Conservation (phyloP, 2,329 filamentous ascomycete species). For the Fusarium secorum region DNA sequence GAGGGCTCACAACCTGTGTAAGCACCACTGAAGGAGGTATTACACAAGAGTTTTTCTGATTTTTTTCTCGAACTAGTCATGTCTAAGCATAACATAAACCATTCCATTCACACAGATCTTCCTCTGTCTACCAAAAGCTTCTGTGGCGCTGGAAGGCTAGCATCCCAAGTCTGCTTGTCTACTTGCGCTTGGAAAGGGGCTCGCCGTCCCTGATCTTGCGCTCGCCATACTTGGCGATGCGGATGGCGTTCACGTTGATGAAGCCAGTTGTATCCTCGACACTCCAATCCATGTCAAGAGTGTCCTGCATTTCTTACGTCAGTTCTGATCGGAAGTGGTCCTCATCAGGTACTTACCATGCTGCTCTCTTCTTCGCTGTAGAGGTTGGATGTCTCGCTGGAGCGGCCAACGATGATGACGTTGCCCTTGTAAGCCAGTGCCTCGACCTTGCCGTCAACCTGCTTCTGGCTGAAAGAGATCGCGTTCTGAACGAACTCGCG, state of each 20-base stretch:
- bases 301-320: neutral
- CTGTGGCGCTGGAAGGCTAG: neutral
- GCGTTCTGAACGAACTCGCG: neutral
- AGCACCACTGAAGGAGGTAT: neutral
- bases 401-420: neutral
- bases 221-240: neutral
- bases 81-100: neutral
- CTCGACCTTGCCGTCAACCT: neutral
- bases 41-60: neutral
- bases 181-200: neutral
- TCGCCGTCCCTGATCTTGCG: neutral
- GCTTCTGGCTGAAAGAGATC: neutral
- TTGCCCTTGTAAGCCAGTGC: neutral
- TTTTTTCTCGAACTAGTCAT: neutral
- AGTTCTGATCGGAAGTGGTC: neutral
- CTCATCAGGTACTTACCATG: neutral
- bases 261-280: neutral
- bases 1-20: neutral
- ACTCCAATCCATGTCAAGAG: neutral
- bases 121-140: neutral
- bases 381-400: neutral
- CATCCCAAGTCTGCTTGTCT: neutral
- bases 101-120: neutral
- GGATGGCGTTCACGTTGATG: neutral
- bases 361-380: neutral